These are phyloP conservation scores for Stygiomarasmius scandens DNA, from an alignment of 1,284 basidiomycete genomes.

Conservation along the genomic window DNA sequence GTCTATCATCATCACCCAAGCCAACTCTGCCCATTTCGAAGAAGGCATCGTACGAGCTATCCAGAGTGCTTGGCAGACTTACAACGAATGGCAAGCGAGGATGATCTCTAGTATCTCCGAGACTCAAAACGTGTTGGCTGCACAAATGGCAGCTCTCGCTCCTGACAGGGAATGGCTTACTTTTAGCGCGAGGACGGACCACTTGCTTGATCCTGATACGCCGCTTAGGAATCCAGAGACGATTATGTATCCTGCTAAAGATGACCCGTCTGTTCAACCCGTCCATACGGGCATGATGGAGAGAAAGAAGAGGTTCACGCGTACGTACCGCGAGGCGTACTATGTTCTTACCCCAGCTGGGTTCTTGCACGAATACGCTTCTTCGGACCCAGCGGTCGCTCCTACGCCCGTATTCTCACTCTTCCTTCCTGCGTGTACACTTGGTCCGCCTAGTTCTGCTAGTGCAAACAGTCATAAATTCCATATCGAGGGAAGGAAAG, in stretches of 20 bases:
- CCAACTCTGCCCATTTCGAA: conserved; percentile 97
- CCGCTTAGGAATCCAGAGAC: conserved; percentile 81
- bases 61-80: conserved; percentile 97
- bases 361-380: conserved; percentile 91
- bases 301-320: conserved; percentile 96
- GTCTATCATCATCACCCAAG: conserved; percentile 98
- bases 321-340: conserved; percentile 86
- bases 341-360: conserved; percentile 95
- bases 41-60: conserved; percentile 95
- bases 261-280: conserved; percentile 86
- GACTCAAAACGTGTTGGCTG: conserved; percentile 77
- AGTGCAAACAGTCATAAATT: conserved; percentile 89
- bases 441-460: conserved; percentile 86
- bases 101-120: conserved; percentile 82
- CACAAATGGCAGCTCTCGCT: conserved; percentile 82
- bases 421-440: conserved; percentile 94
- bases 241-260: conserved; percentile 91
- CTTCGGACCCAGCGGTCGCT: conserved; percentile 75
- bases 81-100: conserved; percentile 95
- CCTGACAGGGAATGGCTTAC: conserved; percentile 97
- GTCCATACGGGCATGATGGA: conserved; percentile 93
- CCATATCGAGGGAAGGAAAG: conserved; percentile 93
- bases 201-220: conserved; percentile 96
- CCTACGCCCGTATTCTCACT: conserved; percentile 83
- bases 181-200: conserved; percentile 92